Evolutionary conservation across 2,329 filamentous ascomycete genomes (phyloP).

Genomic region (Epichloe typhina): DNA sequence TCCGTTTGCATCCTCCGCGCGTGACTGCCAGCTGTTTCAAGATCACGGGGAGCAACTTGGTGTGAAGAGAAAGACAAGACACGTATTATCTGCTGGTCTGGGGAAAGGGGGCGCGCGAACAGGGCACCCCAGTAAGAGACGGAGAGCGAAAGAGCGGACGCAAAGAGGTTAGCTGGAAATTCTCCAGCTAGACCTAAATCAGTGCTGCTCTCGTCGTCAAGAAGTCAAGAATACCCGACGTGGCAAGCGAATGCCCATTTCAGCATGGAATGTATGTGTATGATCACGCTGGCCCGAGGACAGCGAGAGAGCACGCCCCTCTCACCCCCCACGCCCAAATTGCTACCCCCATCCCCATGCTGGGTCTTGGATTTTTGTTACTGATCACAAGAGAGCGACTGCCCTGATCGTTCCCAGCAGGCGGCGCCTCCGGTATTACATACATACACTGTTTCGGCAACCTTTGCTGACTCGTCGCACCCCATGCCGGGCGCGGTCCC

Average conservation of each 20-base stretch:
- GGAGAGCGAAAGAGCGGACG: not conserved
- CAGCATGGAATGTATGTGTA: not conserved
- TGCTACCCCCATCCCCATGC: not conserved
- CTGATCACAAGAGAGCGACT: slow-evolving; percentile 3
- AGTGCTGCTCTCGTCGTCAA: too few relatives aligned
- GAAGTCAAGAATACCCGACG: too few relatives aligned
- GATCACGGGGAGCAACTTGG: slow-evolving; percentile 2
- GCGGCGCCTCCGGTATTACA: not conserved
- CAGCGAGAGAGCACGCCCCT: not conserved
- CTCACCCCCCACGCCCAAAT: not conserved
- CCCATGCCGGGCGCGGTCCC: not conserved
- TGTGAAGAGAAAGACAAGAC: not conserved
- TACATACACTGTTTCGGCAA: not conserved
- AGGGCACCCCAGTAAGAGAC: not conserved
- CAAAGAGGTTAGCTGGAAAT: not conserved
- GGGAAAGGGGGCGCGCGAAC: not conserved
- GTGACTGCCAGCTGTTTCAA: slow-evolving; percentile 5
- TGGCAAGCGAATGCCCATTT: too few relatives aligned
- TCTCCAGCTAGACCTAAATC: not conserved
- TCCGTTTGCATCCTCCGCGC: not conserved
- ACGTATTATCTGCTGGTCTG: not conserved
- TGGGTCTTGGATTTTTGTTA: not conserved
- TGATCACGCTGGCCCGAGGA: not conserved
- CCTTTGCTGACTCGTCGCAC: not conserved
- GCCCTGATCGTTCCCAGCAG: not conserved